These are phyloP conservation scores for Neckera pumila DNA, from an alignment of 225 moss, liverwort and hornwort genomes.

Conservation along the genomic window DNA sequence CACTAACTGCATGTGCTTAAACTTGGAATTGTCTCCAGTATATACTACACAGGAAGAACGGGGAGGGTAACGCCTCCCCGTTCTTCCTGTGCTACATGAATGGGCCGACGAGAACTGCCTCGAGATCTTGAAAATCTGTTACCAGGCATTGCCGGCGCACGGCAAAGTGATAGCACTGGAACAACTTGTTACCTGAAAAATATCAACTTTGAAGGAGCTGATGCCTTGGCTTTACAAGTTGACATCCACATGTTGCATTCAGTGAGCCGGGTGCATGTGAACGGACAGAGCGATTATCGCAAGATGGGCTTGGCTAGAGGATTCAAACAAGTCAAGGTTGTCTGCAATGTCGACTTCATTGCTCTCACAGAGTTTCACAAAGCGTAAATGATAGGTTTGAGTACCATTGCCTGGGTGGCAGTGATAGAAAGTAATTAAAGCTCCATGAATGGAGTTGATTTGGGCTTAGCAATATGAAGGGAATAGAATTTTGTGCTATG, in stretches of 20 bases:
- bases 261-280: conserved; percentile 2
- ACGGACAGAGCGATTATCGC: neutral
- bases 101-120: conserved; percentile 23
- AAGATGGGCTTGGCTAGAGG: conserved; percentile 6
- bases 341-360: neutral
- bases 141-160: neutral
- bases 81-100: too few species aligned
- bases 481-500: neutral
- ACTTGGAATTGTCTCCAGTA: neutral
- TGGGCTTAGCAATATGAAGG: too few species aligned
- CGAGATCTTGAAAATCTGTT: conserved; percentile 13
- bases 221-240: neutral
- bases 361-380: neutral
- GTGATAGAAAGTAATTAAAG: neutral
- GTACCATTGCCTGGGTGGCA: neutral
- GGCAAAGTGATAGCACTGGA: conserved; percentile 24
- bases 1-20: neutral
- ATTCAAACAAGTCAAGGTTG: neutral
- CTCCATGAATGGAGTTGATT: neutral
- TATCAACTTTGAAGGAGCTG: neutral
- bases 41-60: too few species aligned
- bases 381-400: neutral
- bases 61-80: too few species aligned
- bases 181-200: neutral
- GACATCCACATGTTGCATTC: conserved; percentile 16